Conservation (phyloP, 495 filamentous ascomycete species). For the Podospora appendiculata region DNA sequence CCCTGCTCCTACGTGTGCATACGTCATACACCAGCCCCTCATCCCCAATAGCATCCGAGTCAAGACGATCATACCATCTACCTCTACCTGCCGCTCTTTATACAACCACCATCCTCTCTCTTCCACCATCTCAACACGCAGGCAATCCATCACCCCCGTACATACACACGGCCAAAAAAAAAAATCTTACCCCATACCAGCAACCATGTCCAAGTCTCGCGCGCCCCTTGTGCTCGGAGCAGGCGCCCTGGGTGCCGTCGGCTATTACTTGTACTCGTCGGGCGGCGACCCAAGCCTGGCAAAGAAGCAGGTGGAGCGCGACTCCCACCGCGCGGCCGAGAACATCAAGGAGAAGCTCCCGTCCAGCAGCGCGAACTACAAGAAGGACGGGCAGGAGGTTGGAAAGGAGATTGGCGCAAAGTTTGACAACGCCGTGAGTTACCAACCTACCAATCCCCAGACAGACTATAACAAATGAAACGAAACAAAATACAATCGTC, state of each 20-base stretch:
- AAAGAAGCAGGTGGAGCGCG: constrained; percentile 70
- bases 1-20: too few species aligned
- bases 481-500: constrained; percentile 1
- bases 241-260: constrained; percentile 57
- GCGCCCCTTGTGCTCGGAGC: constrained; percentile 51
- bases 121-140: too few species aligned
- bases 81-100: too few species aligned
- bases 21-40: too few species aligned
- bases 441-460: not conserved
- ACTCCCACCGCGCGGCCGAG: constrained; percentile 54
- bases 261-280: constrained; percentile 88
- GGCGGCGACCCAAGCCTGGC: constrained; percentile 78
- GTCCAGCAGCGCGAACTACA: constrained; percentile 22
- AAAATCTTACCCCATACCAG: too few species aligned
- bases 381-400: constrained; percentile 31
- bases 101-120: too few species aligned
- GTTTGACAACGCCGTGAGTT: constrained; percentile 38
- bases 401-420: constrained; percentile 39
- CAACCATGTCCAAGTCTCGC: constrained; percentile 24
- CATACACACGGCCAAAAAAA: too few species aligned
- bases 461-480: not conserved
- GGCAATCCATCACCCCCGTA: too few species aligned
- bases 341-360: constrained; percentile 56
- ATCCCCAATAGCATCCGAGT: too few species aligned
- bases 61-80: too few species aligned